Base-by-base conservation (phyloP, 2,329 filamentous ascomycete species). In the Fusarium buxicola region DNA sequence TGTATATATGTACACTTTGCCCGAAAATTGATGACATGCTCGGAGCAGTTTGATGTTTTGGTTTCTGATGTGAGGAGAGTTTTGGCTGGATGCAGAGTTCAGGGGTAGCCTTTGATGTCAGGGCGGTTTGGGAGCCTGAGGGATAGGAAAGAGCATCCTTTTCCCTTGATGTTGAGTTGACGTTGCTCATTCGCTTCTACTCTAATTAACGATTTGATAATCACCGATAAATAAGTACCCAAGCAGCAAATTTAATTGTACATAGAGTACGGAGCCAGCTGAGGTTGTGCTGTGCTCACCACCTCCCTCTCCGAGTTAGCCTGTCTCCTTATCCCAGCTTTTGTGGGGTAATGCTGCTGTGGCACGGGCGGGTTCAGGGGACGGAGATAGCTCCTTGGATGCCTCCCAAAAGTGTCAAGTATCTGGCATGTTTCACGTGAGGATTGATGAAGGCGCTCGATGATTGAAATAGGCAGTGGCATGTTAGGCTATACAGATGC, bases 1-100 rank as follows among this genome's bases (percentile, higher is more conserved):
- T 70, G 68, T 71, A 70, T 70, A 70, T 69, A 69, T 70, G 68
- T 69, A 69, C 54, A 62, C 66, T 69, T 68, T 59, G 40, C 57
- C 59, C 50, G 36, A 60, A 63, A 58, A 63, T 67, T 55, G 63
- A 67, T 55, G 31, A 44, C 31, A 41, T 39, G 45, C 16, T 30
- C 24, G 43, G 45, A 41, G 48, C 56, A 46, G 39, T 43, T 43
- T n/a, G 21, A 41, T 32, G 48, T 8, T 18, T 18, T 8, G 40
- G n/a, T 51, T 30, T 38, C 36, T 47, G 28, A 47, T n/a, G 15
- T 32, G 49, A 46, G 47, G 45, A 36, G 21, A 32, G 35, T 12
- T 38, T 35, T 24, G 35, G 50, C 32, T 15, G 28, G 18, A 18
- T 39, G 36, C 21, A 51, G 45, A 54, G 51, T 62, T 62, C 58